These are phyloP conservation scores for Fusarium sp. DNA, from an alignment of 2,329 filamentous ascomycete genomes.

Conservation along the genomic window DNA sequence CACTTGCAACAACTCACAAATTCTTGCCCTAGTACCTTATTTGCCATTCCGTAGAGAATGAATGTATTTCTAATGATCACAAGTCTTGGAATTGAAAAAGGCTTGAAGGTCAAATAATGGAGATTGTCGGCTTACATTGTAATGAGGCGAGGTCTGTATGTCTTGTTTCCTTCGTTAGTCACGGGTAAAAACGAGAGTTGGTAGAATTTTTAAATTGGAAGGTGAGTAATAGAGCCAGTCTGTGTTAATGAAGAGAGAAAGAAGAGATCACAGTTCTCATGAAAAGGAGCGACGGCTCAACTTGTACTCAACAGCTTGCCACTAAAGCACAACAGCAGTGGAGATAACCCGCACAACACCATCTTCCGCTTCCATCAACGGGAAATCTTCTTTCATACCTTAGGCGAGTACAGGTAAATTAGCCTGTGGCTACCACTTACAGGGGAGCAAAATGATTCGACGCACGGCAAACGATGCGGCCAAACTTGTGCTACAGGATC, in stretches of 20 bases:
- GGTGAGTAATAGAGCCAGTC: slow-evolving; percentile 4
- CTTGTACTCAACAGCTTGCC: slow-evolving; percentile 34
- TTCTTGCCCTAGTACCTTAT: neutral
- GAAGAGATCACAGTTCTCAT: neutral
- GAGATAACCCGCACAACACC: slow-evolving; percentile 21
- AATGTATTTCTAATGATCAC: neutral
- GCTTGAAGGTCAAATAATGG: neutral
- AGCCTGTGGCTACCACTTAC: slow-evolving; percentile 10
- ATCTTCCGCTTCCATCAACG: slow-evolving; percentile 2
- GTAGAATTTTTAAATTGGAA: neutral
- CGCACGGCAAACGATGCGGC: slow-evolving; percentile 26
- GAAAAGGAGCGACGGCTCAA: slow-evolving; percentile 21
- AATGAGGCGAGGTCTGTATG: neutral
- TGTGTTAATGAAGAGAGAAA: neutral
- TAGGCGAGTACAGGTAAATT: slow-evolving; percentile 15
- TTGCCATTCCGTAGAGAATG: neutral
- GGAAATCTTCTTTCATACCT: slow-evolving; percentile 9
- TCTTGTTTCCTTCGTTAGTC: neutral
- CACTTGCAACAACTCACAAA: slow-evolving; percentile 1
- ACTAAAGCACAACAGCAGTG: slow-evolving; percentile 22
- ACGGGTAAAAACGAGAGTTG: slow-evolving; percentile 16
- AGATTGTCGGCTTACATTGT: slow-evolving; percentile 17
- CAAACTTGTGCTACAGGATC: slow-evolving; percentile 40
- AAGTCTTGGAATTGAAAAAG: neutral
- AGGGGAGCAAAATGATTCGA: slow-evolving; percentile 33